Percentiles rank a stretch among this genome's conserved stretches.
Conservation (phyloP, 257 asterid species). For the Nicotiana paniculata region DNA sequence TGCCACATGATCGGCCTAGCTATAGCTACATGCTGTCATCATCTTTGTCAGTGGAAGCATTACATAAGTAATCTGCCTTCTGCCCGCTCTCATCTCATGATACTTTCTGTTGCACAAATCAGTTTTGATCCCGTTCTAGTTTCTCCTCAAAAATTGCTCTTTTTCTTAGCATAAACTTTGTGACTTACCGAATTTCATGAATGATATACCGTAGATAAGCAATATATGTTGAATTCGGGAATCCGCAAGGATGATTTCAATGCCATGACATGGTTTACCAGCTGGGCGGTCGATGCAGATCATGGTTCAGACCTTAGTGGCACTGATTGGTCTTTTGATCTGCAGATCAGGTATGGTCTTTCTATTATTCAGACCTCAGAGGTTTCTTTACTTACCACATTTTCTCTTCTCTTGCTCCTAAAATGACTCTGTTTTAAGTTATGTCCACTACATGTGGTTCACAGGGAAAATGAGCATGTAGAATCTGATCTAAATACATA, state of each 20-base stretch:
- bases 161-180: background rate
- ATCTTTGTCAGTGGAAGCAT: constrained; percentile 93
- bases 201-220: constrained; percentile 45
- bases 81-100: background rate
- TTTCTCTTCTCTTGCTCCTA: background rate
- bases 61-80: constrained; percentile 50
- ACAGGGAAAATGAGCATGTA: background rate
- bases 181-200: background rate
- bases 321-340: constrained; percentile 32
- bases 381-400: background rate
- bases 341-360: constrained; percentile 30
- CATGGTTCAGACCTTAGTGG: constrained; percentile 50
- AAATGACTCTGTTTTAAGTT: background rate
- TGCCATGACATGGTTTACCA: constrained; percentile 87
- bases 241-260: constrained; percentile 71
- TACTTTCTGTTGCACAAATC: background rate
- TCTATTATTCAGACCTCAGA: background rate
- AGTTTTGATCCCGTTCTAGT: background rate
- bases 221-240: constrained; percentile 53
- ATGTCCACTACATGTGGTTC: background rate
- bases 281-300: constrained; percentile 99
- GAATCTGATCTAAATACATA: constrained; percentile 17
- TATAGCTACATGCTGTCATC: constrained; percentile 94
- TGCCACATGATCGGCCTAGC: constrained; percentile 61
- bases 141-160: background rate